A percentile compares a stretch with the other conserved stretches of the same genome.
These are phyloP conservation scores for Ophiocordyceps unilateralis DNA, from an alignment of 2,329 filamentous ascomycete genomes.

Conservation along the genomic window DNA sequence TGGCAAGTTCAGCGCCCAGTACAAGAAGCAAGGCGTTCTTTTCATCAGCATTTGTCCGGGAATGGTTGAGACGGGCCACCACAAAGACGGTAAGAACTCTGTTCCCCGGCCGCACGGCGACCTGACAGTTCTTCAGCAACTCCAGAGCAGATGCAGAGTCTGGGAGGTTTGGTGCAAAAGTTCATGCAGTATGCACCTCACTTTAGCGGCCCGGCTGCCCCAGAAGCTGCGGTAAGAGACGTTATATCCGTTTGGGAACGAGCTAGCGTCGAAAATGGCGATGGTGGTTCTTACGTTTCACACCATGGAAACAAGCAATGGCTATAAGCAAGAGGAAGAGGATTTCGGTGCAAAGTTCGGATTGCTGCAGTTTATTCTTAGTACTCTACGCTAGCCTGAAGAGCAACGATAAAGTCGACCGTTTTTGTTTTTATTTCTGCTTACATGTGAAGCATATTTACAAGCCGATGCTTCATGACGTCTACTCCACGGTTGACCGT, in stretches of 20 bases:
- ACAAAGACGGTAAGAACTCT: constrained; percentile 8
- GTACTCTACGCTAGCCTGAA: too few species aligned
- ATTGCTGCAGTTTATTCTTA: too few species aligned
- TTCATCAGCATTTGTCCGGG: constrained; percentile 35
- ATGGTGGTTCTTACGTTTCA: not conserved
- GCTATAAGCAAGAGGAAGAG: not conserved
- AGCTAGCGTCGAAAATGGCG: not conserved
- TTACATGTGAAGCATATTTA: too few species aligned
- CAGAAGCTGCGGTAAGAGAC: not conserved
- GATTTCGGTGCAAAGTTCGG: not conserved
- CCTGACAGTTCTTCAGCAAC: constrained; percentile 5
- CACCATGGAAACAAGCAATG: not conserved
- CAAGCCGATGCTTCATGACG: too few species aligned
- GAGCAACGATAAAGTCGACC: too few species aligned
- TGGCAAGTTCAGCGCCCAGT: constrained; percentile 34
- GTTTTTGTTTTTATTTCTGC: too few species aligned
- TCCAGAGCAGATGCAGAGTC: constrained; percentile 8
- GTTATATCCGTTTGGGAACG: not conserved
- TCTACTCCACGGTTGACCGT: too few species aligned
- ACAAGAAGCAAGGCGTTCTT: constrained; percentile 30
- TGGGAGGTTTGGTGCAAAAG: constrained; percentile 2
- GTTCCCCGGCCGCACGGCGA: not conserved
- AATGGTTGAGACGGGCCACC: constrained; percentile 24
- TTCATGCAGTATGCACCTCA: not conserved
- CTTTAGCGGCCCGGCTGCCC: not conserved